Conservation (phyloP, 352 stramenopile species). For the Globisporangium cystogenes region DNA sequence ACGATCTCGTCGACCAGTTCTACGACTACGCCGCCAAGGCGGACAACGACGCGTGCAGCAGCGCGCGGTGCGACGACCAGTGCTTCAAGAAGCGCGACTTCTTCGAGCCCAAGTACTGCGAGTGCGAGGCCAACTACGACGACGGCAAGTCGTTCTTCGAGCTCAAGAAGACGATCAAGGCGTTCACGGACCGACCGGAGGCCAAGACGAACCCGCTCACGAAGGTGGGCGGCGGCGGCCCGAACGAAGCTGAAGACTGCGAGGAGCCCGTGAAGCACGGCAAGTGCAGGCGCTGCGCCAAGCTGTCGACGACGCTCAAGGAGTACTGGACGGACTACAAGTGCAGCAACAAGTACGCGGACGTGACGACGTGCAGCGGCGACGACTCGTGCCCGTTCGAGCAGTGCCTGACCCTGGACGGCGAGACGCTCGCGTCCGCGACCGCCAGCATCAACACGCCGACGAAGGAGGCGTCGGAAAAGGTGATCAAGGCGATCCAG, state of each 20-base stretch:
- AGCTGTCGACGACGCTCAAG: slow-evolving; percentile 34
- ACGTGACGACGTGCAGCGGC: slow-evolving; percentile 26
- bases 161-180: slow-evolving; percentile 12
- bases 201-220: slow-evolving; percentile 34
- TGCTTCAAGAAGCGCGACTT: slow-evolving; percentile 32
- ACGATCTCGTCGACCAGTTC: slow-evolving; percentile 20
- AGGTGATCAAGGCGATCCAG: slow-evolving; percentile 29
- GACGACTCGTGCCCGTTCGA: slow-evolving; percentile 26
- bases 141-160: slow-evolving; percentile 30
- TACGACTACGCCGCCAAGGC: slow-evolving; percentile 35
- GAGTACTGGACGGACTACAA: slow-evolving; percentile 68
- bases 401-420: slow-evolving; percentile 55
- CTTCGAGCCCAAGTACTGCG: slow-evolving; percentile 23
- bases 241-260: slow-evolving; percentile 19
- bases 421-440: slow-evolving; percentile 36
- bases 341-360: slow-evolving; percentile 44
- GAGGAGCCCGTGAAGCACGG: slow-evolving; percentile 20
- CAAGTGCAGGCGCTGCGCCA: slow-evolving; percentile 42
- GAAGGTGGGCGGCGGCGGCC: not conserved
- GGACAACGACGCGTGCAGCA: slow-evolving; percentile 47
- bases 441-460: slow-evolving; percentile 23
- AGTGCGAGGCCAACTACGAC: slow-evolving; percentile 3
- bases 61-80: slow-evolving; percentile 42
- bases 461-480: slow-evolving; percentile 22
- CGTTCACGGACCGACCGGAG: slow-evolving; percentile 16